Base-by-base conservation (phyloP, 495 filamentous ascomycete species). In the Aspergillus mulundensis region DNA sequence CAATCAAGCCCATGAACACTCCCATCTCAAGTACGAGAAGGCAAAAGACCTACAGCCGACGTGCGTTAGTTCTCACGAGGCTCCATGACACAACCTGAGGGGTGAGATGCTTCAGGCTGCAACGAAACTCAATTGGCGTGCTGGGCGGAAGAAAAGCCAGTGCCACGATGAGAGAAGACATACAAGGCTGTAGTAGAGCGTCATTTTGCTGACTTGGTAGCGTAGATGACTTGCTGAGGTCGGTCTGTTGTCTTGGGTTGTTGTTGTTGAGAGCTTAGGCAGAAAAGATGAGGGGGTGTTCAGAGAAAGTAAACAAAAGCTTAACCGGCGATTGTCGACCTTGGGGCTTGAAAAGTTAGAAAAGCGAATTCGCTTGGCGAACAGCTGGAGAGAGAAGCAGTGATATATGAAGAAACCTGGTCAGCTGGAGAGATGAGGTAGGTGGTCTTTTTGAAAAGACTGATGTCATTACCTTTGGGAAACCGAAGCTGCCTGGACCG, bases 121-220 rank as follows among this genome's bases (percentile, higher is more conserved):
- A 61, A 39, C 52, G 28, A 46, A 53, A 47, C 23, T 19, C 43
- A 41, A 16, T 44, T 5, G 30, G 19, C 3, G 18, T 28, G 15
- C 23, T 32, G 28, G 21, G 19, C 28, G 38, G n/a, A 25, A 16
- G 7, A 12, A 21, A 18, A 51, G 19, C 32, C 20, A 11, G 0
- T 12, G 12, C 19, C 4, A 18, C 32, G 5, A 11, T 14, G 3
- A 15, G 5, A 23, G 12, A 14, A 50, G 44, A 84, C 90, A 68
- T 89, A 97, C 94, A 53, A 98, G 83, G 64, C 84, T 91, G 82
- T 96, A 98, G 81, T 98, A 98, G 71, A 98, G 91, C 74, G 95
- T 98, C 94, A 98, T 98, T 57, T 72, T 87, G 82, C 61, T 18
- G 36, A 19, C 30, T 23, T 14, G 28, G 14, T 14, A 32, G 23